Evolutionary conservation across 164 flowering plant species (phyloP), one percentile per base, ranked within the genome.

Genomic region (Amborella trichopoda): DNA sequence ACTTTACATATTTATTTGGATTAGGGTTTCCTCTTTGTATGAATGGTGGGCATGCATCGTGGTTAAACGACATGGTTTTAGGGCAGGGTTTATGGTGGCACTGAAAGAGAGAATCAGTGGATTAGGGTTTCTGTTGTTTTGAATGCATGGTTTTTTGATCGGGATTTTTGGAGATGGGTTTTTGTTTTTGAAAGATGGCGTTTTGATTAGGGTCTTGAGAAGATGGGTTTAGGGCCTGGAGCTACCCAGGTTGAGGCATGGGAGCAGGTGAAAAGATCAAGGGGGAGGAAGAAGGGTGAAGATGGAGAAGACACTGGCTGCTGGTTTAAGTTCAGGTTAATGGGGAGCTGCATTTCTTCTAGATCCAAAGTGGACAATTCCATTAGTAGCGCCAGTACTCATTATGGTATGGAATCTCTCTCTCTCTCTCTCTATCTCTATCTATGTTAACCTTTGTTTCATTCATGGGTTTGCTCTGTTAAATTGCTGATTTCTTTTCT

Each of bases 311-410:
- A 60, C 32, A 58, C 56, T 53, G 82, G 93, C 46, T 80, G 93
- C 60, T 83, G 88, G 84, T 23, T 65, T 52, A 72, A 63, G 60
- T 55, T 72, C 49, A 75, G 74, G 57, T 62, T 77, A 48, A 58
- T 77, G 46, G 72, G 79, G 3, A 62, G 74, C 62, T 80, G 87
- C 70, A 66, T 83, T 56, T 74, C 78, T 60, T 75, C 93, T 46
- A 83, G 85, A 74, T 76, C 95, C 62, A 81, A 79, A 71, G 95
- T 84, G 28, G 90, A 84, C 52, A 77, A 34, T 68, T 77, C 83
- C 46, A 47, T 71, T 26, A 81, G 79, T 61, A 74, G 77, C 47
- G 55, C 70, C 27, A 28, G 52, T 19, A 65, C 77, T 44, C 56
- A 65, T 49, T 68, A 49, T 61, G 91, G 95, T 82, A 78, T 63